phyloP scores from a whole-genome alignment of 345 rosid genomes.

The Eucalyptus polyanthemos region DNA sequence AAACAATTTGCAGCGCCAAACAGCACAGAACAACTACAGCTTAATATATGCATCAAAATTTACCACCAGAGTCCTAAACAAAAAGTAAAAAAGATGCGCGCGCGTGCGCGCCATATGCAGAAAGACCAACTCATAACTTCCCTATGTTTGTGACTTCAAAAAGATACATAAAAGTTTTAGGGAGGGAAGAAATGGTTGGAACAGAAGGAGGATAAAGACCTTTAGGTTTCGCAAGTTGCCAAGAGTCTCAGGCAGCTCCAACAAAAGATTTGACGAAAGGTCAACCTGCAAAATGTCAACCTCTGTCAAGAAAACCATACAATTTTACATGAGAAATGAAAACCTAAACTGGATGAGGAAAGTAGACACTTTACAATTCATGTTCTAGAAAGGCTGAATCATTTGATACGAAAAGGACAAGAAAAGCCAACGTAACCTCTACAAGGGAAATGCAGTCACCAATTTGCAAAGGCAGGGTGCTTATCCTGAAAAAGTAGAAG shows the following conservation, averaged over 20 bases:
- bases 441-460: conserved; percentile 53
- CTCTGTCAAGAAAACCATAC: background rate
- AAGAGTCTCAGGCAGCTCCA: conserved; percentile 52
- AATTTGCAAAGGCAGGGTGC: conserved; percentile 26
- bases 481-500: conserved; percentile 32
- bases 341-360: background rate
- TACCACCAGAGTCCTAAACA: background rate
- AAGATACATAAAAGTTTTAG: background rate
- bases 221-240: conserved; percentile 48
- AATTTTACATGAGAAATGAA: background rate
- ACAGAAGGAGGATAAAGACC: conserved; percentile 19
- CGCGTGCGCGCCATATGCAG: background rate
- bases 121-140: background rate
- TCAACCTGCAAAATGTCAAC: conserved; percentile 47
- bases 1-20: background rate
- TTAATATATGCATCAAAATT: background rate
- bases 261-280: conserved; percentile 72
- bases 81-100: no score
- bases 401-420: background rate
- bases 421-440: conserved; percentile 28
- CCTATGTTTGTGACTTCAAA: background rate
- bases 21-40: background rate
- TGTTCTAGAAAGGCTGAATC: background rate
- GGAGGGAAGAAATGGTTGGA: background rate
- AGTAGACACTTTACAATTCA: background rate